phyloP scores from a whole-genome alignment of 2,329 filamentous ascomycete genomes.

The Pyrenophora teres region DNA sequence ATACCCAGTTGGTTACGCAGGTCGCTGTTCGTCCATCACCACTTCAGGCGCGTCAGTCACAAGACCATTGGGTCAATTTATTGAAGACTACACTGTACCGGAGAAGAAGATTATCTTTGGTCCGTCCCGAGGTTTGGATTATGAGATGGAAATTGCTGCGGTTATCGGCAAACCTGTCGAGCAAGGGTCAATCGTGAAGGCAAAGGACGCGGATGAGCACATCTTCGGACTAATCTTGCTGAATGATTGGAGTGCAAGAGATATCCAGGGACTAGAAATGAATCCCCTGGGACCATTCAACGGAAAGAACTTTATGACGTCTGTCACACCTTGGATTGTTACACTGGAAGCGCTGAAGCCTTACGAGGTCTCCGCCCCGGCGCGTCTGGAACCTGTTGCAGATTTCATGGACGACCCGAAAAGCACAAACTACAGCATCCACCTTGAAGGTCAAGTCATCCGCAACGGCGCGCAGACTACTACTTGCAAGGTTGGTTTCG shows the following conservation, averaged over 20 bases:
- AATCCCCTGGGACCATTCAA: conserved; percentile 65
- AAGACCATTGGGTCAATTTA: conserved; percentile 35
- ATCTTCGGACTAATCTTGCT: conserved; percentile 67
- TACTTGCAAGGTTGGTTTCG: conserved; percentile 41
- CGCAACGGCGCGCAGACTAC: conserved; percentile 24
- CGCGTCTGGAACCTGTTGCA: conserved; percentile 27
- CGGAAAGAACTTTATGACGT: conserved; percentile 64
- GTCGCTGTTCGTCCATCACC: conserved; percentile 59
- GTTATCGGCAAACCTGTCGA: conserved; percentile 51
- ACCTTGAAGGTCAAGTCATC: conserved; percentile 27
- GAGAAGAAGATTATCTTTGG: conserved; percentile 58
- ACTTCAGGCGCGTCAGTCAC: conserved; percentile 52
- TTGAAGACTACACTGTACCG: conserved; percentile 37
- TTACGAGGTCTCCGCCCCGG: conserved; percentile 31
- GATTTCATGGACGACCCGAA: conserved; percentile 32
- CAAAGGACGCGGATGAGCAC: conserved; percentile 55
- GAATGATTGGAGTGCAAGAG: conserved; percentile 67
- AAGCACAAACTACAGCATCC: conserved; percentile 33
- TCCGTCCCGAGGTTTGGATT: conserved; percentile 51
- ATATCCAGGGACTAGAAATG: conserved; percentile 67
- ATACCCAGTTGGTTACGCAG: conserved; percentile 58
- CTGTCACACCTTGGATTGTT: conserved; percentile 66
- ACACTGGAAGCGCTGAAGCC: conserved; percentile 62
- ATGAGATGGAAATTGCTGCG: conserved; percentile 56
- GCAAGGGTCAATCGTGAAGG: conserved; percentile 46